These are phyloP conservation scores for Ceratocystis colombiana DNA, from an alignment of 2,329 filamentous ascomycete genomes.

Conservation along the genomic window DNA sequence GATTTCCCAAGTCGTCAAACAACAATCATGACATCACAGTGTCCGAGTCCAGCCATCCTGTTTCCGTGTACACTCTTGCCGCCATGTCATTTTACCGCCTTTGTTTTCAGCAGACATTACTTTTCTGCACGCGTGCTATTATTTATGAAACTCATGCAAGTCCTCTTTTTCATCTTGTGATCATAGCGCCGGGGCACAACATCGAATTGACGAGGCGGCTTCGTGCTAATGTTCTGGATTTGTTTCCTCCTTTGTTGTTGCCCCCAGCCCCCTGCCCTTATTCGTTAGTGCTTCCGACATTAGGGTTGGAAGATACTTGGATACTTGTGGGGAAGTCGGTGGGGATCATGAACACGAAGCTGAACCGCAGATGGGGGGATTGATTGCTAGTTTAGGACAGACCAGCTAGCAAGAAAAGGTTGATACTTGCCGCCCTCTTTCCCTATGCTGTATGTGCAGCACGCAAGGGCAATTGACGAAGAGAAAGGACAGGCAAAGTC, in stretches of 20 bases:
- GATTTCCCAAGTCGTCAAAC: slow-evolving; percentile 5
- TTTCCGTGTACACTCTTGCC: background rate
- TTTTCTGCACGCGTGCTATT: background rate
- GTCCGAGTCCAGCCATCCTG: background rate
- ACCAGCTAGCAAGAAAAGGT: background rate
- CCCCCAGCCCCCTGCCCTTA: background rate
- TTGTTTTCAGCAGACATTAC: background rate
- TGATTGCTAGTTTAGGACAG: slow-evolving; percentile 14
- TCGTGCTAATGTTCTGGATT: background rate
- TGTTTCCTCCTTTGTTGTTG: background rate
- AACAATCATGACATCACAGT: background rate
- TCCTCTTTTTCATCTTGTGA: background rate
- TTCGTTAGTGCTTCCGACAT: background rate
- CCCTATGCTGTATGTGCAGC: background rate
- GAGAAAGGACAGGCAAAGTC: background rate
- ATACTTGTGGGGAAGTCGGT: slow-evolving; percentile 5
- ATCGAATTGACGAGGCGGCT: background rate
- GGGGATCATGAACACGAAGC: slow-evolving; percentile 13
- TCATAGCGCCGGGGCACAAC: no score
- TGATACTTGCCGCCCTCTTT: background rate
- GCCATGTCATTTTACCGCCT: background rate
- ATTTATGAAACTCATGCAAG: background rate
- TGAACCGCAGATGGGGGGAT: background rate
- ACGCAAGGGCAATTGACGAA: background rate
- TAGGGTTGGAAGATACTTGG: background rate